Evolutionary conservation across 805 yeast genomes (phyloP).

Genomic region (Candida sonorensis): DNA sequence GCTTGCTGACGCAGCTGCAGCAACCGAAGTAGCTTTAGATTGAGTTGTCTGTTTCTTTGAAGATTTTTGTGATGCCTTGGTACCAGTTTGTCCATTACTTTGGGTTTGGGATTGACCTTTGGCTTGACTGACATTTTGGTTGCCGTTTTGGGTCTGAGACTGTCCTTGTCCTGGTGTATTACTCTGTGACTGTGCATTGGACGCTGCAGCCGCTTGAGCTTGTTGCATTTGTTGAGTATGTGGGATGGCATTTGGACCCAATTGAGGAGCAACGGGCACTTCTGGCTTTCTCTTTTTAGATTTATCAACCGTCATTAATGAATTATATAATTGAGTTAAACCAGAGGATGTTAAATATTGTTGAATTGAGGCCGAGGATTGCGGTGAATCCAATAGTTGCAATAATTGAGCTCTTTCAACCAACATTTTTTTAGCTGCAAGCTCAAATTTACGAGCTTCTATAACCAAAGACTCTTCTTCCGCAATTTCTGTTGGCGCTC

Average conservation of each 20-base stretch:
- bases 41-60: neutral
- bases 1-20: neutral
- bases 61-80: too few relatives aligned
- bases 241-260: conserved; percentile 51
- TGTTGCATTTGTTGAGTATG: conserved; percentile 28
- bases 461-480: conserved; percentile 93
- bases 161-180: conserved; percentile 1
- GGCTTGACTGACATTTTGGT: too few relatives aligned
- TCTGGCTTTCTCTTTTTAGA: conserved; percentile 48
- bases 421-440: conserved; percentile 84
- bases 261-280: conserved; percentile 50
- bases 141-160: conserved; percentile 25
- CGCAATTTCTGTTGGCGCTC: conserved; percentile 95
- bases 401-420: conserved; percentile 74
- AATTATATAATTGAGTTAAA: conserved; percentile 74
- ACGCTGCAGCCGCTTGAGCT: neutral
- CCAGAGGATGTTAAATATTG: conserved; percentile 86
- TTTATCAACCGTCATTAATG: conserved; percentile 64
- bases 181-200: conserved; percentile 2
- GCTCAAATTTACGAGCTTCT: conserved; percentile 88
- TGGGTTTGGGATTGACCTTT: conserved; percentile 8
- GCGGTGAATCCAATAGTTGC: conserved; percentile 82
- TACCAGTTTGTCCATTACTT: too few relatives aligned
- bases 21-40: conserved; percentile 15
- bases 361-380: conserved; percentile 62